Percentiles rank a stretch among this genome's conserved stretches.
Conservation (phyloP, 257 asterid species). For the Solanum etuberosum region DNA sequence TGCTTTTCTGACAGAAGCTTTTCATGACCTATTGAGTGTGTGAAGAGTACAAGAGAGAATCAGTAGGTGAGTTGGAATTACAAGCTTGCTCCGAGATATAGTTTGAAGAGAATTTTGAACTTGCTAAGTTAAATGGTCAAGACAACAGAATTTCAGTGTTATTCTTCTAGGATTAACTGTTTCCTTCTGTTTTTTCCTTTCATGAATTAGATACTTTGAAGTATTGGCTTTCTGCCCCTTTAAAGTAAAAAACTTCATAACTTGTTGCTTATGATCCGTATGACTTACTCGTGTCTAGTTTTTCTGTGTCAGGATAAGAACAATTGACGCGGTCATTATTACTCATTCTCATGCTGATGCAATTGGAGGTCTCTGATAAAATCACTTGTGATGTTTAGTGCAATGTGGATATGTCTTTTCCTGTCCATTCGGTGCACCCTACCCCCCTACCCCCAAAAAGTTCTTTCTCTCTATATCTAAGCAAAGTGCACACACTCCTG, state of each 20-base stretch:
- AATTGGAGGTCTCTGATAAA: slow-evolving; percentile 81
- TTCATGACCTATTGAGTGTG: background rate
- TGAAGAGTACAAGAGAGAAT: background rate
- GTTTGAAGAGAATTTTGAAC: background rate
- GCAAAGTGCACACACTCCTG: background rate
- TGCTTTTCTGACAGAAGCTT: background rate
- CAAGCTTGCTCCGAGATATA: background rate
- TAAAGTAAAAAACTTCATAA: background rate
- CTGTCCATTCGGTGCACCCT: background rate
- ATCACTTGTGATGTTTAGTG: background rate
- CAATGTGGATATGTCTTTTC: background rate
- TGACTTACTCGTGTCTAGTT: slow-evolving; percentile 37
- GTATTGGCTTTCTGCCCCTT: background rate
- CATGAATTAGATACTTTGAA: background rate
- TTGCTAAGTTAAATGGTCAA: background rate
- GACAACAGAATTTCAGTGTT: background rate
- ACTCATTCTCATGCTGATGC: slow-evolving; percentile 99
- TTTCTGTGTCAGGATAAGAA: slow-evolving; percentile 86
- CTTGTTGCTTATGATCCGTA: background rate
- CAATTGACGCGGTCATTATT: slow-evolving; percentile 87
- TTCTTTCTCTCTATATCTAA: background rate
- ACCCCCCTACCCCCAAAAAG: background rate
- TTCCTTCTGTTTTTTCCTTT: background rate
- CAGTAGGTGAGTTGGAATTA: background rate
- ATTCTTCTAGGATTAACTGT: background rate